Evolutionary conservation across 2,329 filamentous ascomycete species (phyloP).

Genomic region (Triangularia setosa): DNA sequence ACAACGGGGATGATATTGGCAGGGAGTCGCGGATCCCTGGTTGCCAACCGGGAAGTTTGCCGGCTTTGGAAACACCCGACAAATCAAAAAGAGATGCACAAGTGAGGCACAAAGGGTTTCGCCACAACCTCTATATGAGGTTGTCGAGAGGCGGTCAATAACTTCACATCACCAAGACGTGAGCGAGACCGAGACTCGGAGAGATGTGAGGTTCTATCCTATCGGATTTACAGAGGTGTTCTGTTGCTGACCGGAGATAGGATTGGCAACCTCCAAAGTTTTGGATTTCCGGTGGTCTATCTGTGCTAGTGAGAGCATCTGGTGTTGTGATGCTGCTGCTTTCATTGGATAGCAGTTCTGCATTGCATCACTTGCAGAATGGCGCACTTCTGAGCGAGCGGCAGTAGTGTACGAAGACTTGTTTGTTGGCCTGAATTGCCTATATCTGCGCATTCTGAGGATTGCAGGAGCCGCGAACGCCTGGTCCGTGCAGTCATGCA

Average conservation of each 20-base stretch:
- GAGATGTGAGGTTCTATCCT: background rate
- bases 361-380: too few species aligned
- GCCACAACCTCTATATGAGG: background rate
- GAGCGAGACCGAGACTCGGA: background rate
- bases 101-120: background rate
- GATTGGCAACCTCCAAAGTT: too few species aligned
- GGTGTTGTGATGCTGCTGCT: too few species aligned
- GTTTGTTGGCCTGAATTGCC: background rate
- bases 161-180: background rate
- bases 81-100: background rate
- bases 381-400: too few species aligned
- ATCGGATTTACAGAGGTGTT: background rate
- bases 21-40: background rate
- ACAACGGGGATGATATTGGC: slow-evolving; percentile 5
- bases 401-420: too few species aligned
- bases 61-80: slow-evolving; percentile 2
- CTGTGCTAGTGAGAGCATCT: too few species aligned
- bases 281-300: too few species aligned
- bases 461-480: slow-evolving; percentile 15
- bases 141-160: background rate
- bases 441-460: background rate
- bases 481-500: slow-evolving; percentile 19
- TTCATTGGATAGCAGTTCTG: too few species aligned
- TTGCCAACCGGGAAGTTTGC: slow-evolving; percentile 4
- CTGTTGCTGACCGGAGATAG: too few species aligned